Base-by-base conservation (phyloP, 352 stramenopile species). In the Phytophthora palmivora region DNA sequence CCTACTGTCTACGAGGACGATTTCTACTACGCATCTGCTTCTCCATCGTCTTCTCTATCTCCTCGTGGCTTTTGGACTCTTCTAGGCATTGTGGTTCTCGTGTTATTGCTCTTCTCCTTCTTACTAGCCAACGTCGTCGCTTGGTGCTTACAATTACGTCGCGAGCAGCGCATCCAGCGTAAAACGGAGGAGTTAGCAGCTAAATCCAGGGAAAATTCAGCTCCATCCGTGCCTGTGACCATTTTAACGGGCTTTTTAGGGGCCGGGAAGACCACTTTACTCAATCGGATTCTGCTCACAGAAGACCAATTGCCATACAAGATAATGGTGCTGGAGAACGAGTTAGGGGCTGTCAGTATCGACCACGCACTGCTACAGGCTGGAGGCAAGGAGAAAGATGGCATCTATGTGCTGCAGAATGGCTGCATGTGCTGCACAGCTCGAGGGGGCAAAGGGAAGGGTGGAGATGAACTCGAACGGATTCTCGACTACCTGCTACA, bases 361-460 rank as follows among this genome's bases (percentile, higher is more conserved):
- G 84, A 93, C 63, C 80, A 93, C 52, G 55, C 74, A 6, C 58
- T 93, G 45, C 52, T 91, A 1, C 67, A 72, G 26, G 46, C 64
- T 21, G 70, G 67, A 9, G 54, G 44, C 0, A 73, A 76, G 21
- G 63, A 82, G 10, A 50, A 67, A 4, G 82, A 91, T 63, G 96
- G 98, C 55, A 92, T 99, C 44, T 97, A 98, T 53, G 97, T 96
- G 30, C 97, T 99, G 80, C 88, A 98, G 76, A 99, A 99, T 74
- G 96, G 96, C 36, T 99, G 97, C 69, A 97, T 99, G 63, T 99
- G 97, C 82, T 99, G 97, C 76, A 97, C 94, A 10, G 91, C 98
- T 11, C 62, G 64, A 37, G 77, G 92, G 10, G 91, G 91, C 24
- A 96, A 98, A 34, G 92, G 97, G 16, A 52, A 42, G 28, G 78